phyloP scores from a whole-genome alignment of 108 stramenopile species.

The Nitzschia palea region DNA sequence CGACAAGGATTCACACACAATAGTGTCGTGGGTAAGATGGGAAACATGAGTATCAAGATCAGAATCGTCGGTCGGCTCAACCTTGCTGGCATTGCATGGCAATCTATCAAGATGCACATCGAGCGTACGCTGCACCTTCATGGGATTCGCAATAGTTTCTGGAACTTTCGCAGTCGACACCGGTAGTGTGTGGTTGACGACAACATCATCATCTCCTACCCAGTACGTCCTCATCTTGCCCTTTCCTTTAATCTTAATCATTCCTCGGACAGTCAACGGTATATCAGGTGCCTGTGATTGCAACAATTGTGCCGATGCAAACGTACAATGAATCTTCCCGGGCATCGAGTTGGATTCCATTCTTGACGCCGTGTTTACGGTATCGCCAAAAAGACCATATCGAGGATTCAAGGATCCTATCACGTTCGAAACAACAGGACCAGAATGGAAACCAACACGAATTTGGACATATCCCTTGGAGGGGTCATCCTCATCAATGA shows the following conservation, averaged over 20 bases:
- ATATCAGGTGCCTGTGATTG: slow-evolving; percentile 43
- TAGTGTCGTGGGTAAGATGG: too few relatives aligned
- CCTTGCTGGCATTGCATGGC: too few relatives aligned
- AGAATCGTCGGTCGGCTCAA: too few relatives aligned
- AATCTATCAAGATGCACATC: too few relatives aligned
- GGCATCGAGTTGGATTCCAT: slow-evolving; percentile 49
- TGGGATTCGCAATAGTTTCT: too few relatives aligned
- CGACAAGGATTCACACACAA: too few relatives aligned
- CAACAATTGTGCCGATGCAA: slow-evolving; percentile 35
- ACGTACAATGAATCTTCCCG: slow-evolving; percentile 49
- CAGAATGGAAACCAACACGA: slow-evolving; percentile 56
- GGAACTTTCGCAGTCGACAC: too few relatives aligned
- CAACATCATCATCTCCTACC: slow-evolving; percentile 33
- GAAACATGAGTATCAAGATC: too few relatives aligned
- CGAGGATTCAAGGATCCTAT: slow-evolving; percentile 50
- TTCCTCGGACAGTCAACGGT: slow-evolving; percentile 29
- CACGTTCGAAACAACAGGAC: slow-evolving; percentile 53
- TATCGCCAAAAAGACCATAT: slow-evolving; percentile 61
- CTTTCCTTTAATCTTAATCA: slow-evolving; percentile 50
- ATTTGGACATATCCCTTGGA: slow-evolving; percentile 44
- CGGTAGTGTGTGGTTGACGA: too few relatives aligned
- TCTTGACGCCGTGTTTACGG: slow-evolving; percentile 52
- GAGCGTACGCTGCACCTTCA: too few relatives aligned
- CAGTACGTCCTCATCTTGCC: slow-evolving; percentile 55
- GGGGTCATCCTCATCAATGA: slow-evolving; percentile 43